These are phyloP conservation scores for Escovopsis sp. DNA, from an alignment of 2,329 filamentous ascomycete species.

Conservation along the genomic window DNA sequence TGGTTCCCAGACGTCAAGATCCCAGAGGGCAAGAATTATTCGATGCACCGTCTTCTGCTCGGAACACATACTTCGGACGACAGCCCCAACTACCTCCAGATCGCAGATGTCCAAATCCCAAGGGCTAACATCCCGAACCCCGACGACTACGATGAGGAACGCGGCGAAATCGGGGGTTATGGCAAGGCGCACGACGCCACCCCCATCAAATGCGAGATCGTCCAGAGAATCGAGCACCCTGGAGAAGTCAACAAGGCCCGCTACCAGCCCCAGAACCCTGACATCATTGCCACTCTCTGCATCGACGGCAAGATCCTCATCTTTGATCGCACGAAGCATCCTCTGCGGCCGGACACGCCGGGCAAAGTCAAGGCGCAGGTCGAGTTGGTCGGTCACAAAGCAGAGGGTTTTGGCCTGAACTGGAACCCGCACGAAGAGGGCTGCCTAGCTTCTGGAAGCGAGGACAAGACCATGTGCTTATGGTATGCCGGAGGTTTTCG, in stretches of 20 bases:
- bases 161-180: conserved; percentile 87
- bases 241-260: conserved; percentile 97
- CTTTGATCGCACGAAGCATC: conserved; percentile 93
- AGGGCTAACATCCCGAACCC: conserved; percentile 61
- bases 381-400: conserved; percentile 68
- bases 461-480: conserved; percentile 80
- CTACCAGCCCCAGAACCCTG: conserved; percentile 94
- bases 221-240: conserved; percentile 92
- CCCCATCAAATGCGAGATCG: conserved; percentile 74
- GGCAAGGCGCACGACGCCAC: conserved; percentile 58
- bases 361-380: conserved; percentile 68
- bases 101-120: conserved; percentile 86
- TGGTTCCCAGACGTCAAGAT: conserved; percentile 95
- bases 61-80: conserved; percentile 88
- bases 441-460: conserved; percentile 75
- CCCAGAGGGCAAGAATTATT: conserved; percentile 74
- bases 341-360: conserved; percentile 47
- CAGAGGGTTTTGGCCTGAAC: conserved; percentile 81
- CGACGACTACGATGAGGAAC: conserved; percentile 79
- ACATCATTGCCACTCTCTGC: conserved; percentile 88
- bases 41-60: conserved; percentile 75
- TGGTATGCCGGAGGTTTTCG: conserved; percentile 45
- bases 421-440: conserved; percentile 83
- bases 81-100: conserved; percentile 81
- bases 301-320: conserved; percentile 78